Evolutionary conservation across 2,329 filamentous ascomycete species (phyloP).

Genomic region (Colletotrichum sp.): DNA sequence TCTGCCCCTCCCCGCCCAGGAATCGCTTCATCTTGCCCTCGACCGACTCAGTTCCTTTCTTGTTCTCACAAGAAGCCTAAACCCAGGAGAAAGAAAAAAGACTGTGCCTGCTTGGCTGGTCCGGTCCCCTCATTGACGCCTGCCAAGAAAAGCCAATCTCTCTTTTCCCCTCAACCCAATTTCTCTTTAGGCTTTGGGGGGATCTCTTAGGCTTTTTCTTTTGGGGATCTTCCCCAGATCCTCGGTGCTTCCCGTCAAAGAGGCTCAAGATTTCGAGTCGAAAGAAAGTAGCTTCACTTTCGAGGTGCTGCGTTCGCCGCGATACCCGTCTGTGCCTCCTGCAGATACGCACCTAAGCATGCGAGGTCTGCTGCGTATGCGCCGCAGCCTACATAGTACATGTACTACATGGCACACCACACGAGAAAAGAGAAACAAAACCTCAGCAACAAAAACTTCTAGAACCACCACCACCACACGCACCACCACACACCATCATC

Average conservation of each 20-base stretch:
- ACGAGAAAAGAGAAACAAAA: background rate
- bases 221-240: background rate
- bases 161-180: background rate
- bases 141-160: constrained; percentile 6
- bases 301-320: background rate
- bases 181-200: background rate
- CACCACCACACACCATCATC: background rate
- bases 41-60: background rate
- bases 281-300: background rate
- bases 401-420: background rate
- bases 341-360: background rate
- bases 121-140: background rate
- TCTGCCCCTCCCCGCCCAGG: background rate
- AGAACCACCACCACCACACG: background rate
- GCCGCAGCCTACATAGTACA: background rate
- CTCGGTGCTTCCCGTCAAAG: background rate
- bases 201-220: background rate
- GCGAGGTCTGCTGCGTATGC: background rate
- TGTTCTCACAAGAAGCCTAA: background rate
- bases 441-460: background rate
- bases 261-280: background rate
- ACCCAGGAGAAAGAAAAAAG: background rate
- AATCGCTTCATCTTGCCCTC: background rate
- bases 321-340: background rate
- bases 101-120: background rate